Percentiles rank a stretch among this genome's conserved stretches.
phyloP scores from a whole-genome alignment of 495 filamentous ascomycete species.

The Talaromyces trachyspermus region DNA sequence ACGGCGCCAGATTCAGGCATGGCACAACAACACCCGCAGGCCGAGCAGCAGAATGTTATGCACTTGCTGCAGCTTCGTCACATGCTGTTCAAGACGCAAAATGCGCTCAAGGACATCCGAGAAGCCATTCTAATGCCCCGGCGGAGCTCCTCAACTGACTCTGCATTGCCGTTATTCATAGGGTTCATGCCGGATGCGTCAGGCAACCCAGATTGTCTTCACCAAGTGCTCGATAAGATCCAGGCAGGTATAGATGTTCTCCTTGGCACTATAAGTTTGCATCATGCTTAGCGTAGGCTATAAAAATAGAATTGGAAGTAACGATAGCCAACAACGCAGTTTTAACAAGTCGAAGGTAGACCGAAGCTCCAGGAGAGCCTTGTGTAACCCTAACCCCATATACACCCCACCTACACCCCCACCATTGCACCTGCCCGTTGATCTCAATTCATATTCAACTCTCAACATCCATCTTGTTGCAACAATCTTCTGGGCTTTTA shows the following conservation, averaged over 20 bases:
- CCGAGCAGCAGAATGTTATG: not conserved
- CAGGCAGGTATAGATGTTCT: conserved; percentile 1
- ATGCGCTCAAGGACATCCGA: not conserved
- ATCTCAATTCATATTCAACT: not conserved
- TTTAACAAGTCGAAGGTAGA: too few relatives aligned
- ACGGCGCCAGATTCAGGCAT: not conserved
- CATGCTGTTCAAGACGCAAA: conserved; percentile 2
- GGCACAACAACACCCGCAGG: not conserved
- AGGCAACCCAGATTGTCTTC: not conserved
- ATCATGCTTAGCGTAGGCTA: not conserved
- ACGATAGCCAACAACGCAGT: too few relatives aligned
- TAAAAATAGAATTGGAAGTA: not conserved
- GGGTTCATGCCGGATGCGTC: not conserved
- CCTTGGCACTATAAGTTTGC: not conserved
- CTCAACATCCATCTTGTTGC: too few relatives aligned
- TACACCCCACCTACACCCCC: too few relatives aligned
- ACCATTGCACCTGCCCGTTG: too few relatives aligned
- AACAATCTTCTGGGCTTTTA: too few relatives aligned
- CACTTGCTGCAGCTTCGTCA: conserved; percentile 3
- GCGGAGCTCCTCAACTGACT: not conserved
- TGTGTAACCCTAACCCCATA: not conserved
- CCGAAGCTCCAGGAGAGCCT: too few relatives aligned
- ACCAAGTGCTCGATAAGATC: not conserved
- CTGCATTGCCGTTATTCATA: not conserved
- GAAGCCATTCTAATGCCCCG: not conserved